phyloP scores from a whole-genome alignment of 371 early-diverging fungal species.

The Edhazardia aedis region DNA sequence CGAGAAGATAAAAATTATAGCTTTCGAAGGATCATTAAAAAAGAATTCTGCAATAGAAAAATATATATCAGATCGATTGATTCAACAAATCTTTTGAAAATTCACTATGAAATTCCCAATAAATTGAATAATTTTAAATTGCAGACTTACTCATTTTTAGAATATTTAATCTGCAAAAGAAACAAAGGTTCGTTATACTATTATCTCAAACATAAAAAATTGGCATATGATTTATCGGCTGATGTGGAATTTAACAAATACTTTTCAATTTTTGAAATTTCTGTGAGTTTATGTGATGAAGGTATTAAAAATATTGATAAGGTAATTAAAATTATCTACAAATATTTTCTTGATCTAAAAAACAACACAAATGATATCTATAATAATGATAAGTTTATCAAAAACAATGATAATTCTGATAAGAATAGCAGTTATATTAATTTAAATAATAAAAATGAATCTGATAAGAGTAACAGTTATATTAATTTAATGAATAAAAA shows the following conservation, averaged over 20 bases:
- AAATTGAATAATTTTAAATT: background rate
- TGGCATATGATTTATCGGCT: background rate
- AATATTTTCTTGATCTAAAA: background rate
- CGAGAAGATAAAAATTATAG: background rate
- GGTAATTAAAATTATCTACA: background rate
- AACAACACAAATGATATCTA: background rate
- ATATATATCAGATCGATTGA: background rate
- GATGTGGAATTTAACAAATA: background rate
- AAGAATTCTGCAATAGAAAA: background rate
- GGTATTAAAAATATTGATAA: background rate
- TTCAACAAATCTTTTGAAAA: background rate
- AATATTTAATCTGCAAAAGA: background rate
- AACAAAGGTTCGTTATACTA: background rate
- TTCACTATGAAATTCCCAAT: background rate
- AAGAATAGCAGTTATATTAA: too few relatives aligned
- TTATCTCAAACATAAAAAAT: background rate
- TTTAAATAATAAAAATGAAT: too few relatives aligned
- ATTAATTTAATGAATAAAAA: too few relatives aligned
- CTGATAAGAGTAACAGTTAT: too few relatives aligned
- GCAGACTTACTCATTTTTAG: background rate
- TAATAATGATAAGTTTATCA: background rate
- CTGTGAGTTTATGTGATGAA: background rate
- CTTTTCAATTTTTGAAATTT: background rate
- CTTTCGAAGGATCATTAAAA: background rate
- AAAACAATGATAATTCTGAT: background rate